Conservation (phyloP, 805 yeast genomes). For the Kuraishia capsulata region DNA sequence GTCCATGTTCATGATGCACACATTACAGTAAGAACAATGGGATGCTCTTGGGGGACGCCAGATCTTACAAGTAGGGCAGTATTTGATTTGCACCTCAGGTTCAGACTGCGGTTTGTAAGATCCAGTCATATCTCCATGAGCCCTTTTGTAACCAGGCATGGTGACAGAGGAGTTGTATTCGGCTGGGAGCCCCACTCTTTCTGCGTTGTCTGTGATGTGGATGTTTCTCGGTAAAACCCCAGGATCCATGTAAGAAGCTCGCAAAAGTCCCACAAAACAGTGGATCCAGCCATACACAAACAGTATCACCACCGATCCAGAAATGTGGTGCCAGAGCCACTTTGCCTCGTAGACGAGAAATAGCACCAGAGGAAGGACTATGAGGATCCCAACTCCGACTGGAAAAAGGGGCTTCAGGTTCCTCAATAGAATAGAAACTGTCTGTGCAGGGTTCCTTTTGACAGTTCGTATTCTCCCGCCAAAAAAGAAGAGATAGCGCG, state of each 20-base stretch:
- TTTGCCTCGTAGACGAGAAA: slow-evolving; percentile 40
- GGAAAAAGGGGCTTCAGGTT: background rate
- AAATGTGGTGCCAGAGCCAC: slow-evolving; percentile 49
- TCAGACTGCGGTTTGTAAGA: slow-evolving; percentile 14
- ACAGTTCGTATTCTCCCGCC: slow-evolving; percentile 57
- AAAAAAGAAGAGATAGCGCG: slow-evolving; percentile 39
- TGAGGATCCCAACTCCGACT: slow-evolving; percentile 21
- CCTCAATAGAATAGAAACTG: no score
- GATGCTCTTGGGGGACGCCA: slow-evolving; percentile 75
- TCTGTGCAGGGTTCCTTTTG: slow-evolving; percentile 18
- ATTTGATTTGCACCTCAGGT: slow-evolving; percentile 30
- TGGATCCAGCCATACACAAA: slow-evolving; percentile 52
- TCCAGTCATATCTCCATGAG: slow-evolving; percentile 30
- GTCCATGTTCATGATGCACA: slow-evolving; percentile 49
- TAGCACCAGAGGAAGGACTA: slow-evolving; percentile 39
- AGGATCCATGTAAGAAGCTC: slow-evolving; percentile 56
- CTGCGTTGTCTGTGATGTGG: slow-evolving; percentile 38
- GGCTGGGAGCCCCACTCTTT: slow-evolving; percentile 31
- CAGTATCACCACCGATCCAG: slow-evolving; percentile 46
- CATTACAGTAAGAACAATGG: slow-evolving; percentile 65
- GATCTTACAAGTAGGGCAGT: slow-evolving; percentile 50
- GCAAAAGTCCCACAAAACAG: slow-evolving; percentile 36
- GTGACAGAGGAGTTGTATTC: slow-evolving; percentile 46
- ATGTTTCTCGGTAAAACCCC: slow-evolving; percentile 62
- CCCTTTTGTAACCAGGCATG: slow-evolving; percentile 30